Base-by-base conservation (phyloP, 768 basidiomycete genomes). In the Mycena kentingensis region DNA sequence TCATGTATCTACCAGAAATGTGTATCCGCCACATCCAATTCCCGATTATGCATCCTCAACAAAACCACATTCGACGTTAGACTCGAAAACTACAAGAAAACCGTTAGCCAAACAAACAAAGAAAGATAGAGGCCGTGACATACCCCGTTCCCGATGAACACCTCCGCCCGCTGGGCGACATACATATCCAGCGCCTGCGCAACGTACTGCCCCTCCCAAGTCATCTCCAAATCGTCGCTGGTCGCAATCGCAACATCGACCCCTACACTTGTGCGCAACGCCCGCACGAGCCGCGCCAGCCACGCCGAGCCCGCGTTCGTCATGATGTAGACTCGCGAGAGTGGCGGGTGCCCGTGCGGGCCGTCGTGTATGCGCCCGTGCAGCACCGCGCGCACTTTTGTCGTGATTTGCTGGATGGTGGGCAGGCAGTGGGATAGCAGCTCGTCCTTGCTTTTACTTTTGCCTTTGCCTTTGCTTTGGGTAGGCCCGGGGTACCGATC, bases 101-200 rank as follows among this genome's bases (percentile, higher is more conserved):
- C 52, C 16, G 13, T 19, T 13, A 6, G 10, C 10, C 31, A 16
- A 32, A 32, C 10, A 32, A 31, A 22, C 38, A 18, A 42, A 19
- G 22, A 42, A 21, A 27, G 26, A 42, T 19, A 10, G 19, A 39
- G 37, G 22, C 15, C 22, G 26, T 19, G 19, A 78, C 84, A 58
- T 62, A 85, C 85, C 51, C 86, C 87, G 61, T 88, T 89, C 7
- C 87, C 87, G 36, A 89, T 70, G 54, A 88, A 81, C 51, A 82
- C 73, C 58, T 85, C 79, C 1, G 85, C 85, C 46, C 82, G 68
- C 62, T 82, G 73, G 12, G 77, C 86, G 35, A 88, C 77, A 57
- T 83, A 72, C 85, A 88, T 87, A 65, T 89, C 87, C 60, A 84
- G 66, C 3, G 81, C 77, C 65, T 85, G 82, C 19, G 76, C 70